Percentiles rank a stretch among this genome's conserved stretches.
phyloP scores from a whole-genome alignment of 208 protist genomes.

The Leishmania arabica region DNA sequence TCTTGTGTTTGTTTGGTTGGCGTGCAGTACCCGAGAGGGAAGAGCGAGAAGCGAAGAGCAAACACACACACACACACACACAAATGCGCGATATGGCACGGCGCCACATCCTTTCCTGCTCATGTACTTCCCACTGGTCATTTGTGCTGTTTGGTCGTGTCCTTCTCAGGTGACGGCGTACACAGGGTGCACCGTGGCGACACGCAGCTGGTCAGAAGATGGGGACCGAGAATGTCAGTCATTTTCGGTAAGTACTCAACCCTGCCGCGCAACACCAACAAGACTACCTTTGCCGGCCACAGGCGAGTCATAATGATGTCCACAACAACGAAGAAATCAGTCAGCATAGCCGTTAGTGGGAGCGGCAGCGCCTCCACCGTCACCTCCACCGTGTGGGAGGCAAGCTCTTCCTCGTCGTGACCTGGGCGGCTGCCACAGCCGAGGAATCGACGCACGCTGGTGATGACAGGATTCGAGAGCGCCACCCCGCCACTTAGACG shows the following conservation, averaged over 20 bases:
- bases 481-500: constrained; percentile 37
- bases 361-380: constrained; percentile 53
- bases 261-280: constrained; percentile 38
- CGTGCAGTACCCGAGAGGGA: not conserved
- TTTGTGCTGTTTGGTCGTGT: not conserved
- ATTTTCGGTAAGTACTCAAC: constrained; percentile 34
- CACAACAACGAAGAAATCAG: constrained; percentile 72
- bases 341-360: constrained; percentile 42
- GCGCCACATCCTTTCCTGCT: not conserved
- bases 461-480: constrained; percentile 48
- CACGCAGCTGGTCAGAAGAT: constrained; percentile 54
- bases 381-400: constrained; percentile 76
- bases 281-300: constrained; percentile 36
- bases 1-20: not conserved
- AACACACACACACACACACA: not conserved
- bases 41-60: not conserved
- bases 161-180: not conserved
- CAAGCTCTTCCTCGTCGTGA: constrained; percentile 19
- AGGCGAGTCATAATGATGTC: constrained; percentile 35
- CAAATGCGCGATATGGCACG: not conserved
- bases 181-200: constrained; percentile 55
- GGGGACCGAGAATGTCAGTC: constrained; percentile 55
- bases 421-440: constrained; percentile 12
- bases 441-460: constrained; percentile 34
- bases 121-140: not conserved